Base-by-base conservation (phyloP, 805 yeast species). In the Metschnikowia corniflorae region DNA sequence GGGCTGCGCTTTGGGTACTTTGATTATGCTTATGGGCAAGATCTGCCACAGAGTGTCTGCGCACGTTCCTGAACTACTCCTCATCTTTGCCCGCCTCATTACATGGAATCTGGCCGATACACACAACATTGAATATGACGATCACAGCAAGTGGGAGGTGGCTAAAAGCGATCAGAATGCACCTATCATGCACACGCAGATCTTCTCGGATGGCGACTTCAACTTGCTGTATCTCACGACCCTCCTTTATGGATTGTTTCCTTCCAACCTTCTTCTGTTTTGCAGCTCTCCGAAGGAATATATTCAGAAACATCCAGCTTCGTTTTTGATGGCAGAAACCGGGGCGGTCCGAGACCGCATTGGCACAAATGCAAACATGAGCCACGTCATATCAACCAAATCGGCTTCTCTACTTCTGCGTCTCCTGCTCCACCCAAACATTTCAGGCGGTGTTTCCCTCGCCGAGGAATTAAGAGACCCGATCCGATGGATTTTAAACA, bases 241-340 rank as follows among this genome's bases (percentile, higher is more conserved):
- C 1, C 55, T 76, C 17, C 50, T 80, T 1, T 80, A 80, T 44
- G 85, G 82, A 0, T 51, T 79, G 9, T 80, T 68, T 41, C 85
- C 86, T 0, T 51, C 66, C 16, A 73, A 73, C 42, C 56, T 78
- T 5, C 47, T 68, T 16, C 45, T 52, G 6, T 78, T 74, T 47
- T 44, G 69, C 14, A 58, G 64, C 15, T 53, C 58, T 28, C 78
- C 84, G 5, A 40, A 52, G 3, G 51, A 52, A 25, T 77, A 63
- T 33, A 34, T 45, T 44, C 60, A 24, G 34, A 46, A 6, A 26
- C 38, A 35, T 42, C 51, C 48, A 1, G 53, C 61, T 1, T 38
- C 33, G 14, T 14, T 47, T 5, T 14, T 57, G 15, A 16, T 9
- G 5, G 5, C 13, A 7, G 33, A 33, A 20, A 25, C 53, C 66